These are phyloP conservation scores for Mycena sp. DNA, from an alignment of 1,284 basidiomycete species.

Conservation along the genomic window DNA sequence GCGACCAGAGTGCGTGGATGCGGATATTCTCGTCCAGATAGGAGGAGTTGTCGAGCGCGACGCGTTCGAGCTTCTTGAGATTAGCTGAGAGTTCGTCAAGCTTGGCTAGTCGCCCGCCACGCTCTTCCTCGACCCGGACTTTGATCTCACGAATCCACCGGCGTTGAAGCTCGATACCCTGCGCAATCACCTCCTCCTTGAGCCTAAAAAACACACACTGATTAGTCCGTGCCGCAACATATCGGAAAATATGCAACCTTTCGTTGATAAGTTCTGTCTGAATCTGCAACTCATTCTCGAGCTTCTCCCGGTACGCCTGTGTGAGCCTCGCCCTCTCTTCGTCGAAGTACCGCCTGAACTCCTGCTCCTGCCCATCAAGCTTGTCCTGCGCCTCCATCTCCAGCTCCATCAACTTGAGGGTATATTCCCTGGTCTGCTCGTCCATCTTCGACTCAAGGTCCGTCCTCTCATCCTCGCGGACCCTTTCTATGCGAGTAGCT, in stretches of 20 bases:
- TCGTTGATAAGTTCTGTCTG: slow-evolving; percentile 96
- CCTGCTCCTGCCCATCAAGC: slow-evolving; percentile 87
- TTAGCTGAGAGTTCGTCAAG: slow-evolving; percentile 93
- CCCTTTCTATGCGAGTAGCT: slow-evolving; percentile 80
- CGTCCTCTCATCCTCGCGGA: slow-evolving; percentile 83
- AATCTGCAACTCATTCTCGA: slow-evolving; percentile 86
- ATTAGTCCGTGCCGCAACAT: slow-evolving; percentile 5
- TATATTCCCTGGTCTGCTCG: slow-evolving; percentile 87
- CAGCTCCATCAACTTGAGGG: slow-evolving; percentile 81
- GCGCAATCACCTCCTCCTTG: slow-evolving; percentile 94
- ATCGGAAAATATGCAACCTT: slow-evolving; percentile 62
- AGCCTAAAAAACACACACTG: no score
- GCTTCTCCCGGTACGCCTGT: slow-evolving; percentile 85
- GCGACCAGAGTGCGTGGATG: slow-evolving; percentile 86
- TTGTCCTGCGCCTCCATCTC: slow-evolving; percentile 89
- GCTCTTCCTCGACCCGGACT: slow-evolving; percentile 95
- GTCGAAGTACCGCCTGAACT: slow-evolving; percentile 86
- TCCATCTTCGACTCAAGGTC: slow-evolving; percentile 85
- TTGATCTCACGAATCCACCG: slow-evolving; percentile 98
- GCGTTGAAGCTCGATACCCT: slow-evolving; percentile 97
- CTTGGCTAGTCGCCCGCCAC: slow-evolving; percentile 94
- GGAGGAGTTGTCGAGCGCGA: slow-evolving; percentile 90
- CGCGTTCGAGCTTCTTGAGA: slow-evolving; percentile 90
- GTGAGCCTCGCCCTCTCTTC: slow-evolving; percentile 82
- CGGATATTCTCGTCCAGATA: slow-evolving; percentile 92